Base-by-base conservation (phyloP, 306 rosid species). In the Gastrolobium bilobum region DNA sequence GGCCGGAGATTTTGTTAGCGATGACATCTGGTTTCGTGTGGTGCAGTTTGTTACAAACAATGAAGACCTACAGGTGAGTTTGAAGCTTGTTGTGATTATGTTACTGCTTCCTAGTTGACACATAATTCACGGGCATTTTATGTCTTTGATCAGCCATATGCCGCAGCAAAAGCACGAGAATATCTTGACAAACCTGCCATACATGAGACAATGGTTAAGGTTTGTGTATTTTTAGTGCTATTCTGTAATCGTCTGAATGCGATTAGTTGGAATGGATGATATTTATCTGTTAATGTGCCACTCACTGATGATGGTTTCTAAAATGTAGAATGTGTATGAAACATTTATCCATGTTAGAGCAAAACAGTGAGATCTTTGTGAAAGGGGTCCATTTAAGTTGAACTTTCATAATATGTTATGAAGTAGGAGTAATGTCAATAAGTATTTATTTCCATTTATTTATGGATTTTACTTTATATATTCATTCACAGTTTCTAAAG, bases 181-280 rank as follows among this genome's bases (percentile, higher is more conserved):
- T 96, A 96, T 87, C 96, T 96, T 82, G 99, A 93, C 82, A 96
- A 96, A 85, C 94, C 98, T 44, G 99, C 99, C 50, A 91, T 96
- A 87, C 99, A 96, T 60, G 98, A 96, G 88, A 96, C 99, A 47
- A 96, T 93, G 99, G 99, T 96, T 78, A 96, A 96, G 99, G 99
- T 96, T 79, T 43, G 95, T 89, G 14, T 81, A 5, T 20, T 61
- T 68, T 77, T 7, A 35, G 73, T 77, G 2, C 47, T 53, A 20
- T 69, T 73, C 46, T 44, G 58, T 71, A 67, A 58, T 75, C 6
- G 4, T 71, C 52, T 47, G 46, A 66, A 48, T 69, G 62, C 37
- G 74, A 29, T 71, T 37, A 44, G 48, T 38, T 59, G 71, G 70
- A 46, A 39, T 48, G 15, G 26, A 35, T 54, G 46, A 51, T 52